phyloP scores from a whole-genome alignment of 2,329 filamentous ascomycete genomes.

The Herpomyces periplanetae region DNA sequence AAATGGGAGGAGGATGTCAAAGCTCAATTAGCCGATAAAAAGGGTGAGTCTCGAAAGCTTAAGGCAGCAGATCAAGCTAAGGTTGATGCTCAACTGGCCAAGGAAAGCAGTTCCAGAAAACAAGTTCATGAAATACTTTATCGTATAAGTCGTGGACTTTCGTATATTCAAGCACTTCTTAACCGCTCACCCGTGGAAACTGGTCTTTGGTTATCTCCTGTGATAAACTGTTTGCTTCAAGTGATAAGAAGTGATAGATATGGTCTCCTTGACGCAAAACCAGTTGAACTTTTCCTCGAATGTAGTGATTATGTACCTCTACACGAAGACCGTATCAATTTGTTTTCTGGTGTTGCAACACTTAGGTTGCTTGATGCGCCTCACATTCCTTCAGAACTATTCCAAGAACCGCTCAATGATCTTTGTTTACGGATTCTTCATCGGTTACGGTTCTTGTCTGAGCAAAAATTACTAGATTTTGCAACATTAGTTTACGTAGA shows the following conservation, averaged over 20 bases:
- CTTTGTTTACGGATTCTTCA: conserved; percentile 65
- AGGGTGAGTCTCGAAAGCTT: conserved; percentile 46
- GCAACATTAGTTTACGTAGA: conserved; percentile 59
- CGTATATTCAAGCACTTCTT: conserved; percentile 43
- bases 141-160: conserved; percentile 38
- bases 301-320: conserved; percentile 33
- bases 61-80: conserved; percentile 53
- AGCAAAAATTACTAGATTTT: conserved; percentile 69
- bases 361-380: conserved; percentile 35
- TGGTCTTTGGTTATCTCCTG: conserved; percentile 48
- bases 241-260: conserved; percentile 43
- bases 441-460: conserved; percentile 49
- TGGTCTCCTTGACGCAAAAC: conserved; percentile 36
- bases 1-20: conserved; percentile 91
- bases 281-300: conserved; percentile 35
- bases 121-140: conserved; percentile 27
- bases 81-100: conserved; percentile 56
- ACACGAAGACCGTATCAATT: conserved; percentile 31
- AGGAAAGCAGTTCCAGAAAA: conserved; percentile 38
- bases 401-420: conserved; percentile 35
- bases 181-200: conserved; percentile 63
- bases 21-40: conserved; percentile 59
- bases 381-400: conserved; percentile 26
- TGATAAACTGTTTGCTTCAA: conserved; percentile 28
- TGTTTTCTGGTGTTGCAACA: conserved; percentile 57